Evolutionary conservation across 441 rosid species (phyloP).

Genomic region (Populus trichocarpa): DNA sequence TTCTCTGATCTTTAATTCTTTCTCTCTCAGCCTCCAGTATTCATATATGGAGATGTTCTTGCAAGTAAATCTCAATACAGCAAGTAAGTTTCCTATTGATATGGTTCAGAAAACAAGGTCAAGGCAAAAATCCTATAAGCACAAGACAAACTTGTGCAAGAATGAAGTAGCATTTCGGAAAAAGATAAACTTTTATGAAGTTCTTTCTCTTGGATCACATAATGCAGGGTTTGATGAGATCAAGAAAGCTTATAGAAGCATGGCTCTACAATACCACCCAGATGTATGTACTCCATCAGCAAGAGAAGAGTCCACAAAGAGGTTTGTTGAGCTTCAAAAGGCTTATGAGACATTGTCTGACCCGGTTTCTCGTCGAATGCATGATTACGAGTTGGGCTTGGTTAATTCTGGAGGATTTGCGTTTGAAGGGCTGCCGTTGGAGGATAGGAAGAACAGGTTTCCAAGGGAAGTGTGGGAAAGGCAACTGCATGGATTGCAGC

Average conservation of each 20-base stretch:
- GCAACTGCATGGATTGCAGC: slow-evolving; percentile 33
- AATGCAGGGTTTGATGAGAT: slow-evolving; percentile 38
- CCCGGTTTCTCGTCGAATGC: slow-evolving; percentile 29
- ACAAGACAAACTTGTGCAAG: slow-evolving; percentile 16
- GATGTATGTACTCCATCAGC: slow-evolving; percentile 39
- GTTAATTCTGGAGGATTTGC: slow-evolving; percentile 6
- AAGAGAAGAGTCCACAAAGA: slow-evolving; percentile 37
- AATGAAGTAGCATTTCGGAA: background rate
- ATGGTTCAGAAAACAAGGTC: slow-evolving; percentile 3
- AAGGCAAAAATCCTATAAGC: background rate
- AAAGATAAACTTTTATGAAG: slow-evolving; percentile 31
- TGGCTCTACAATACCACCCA: slow-evolving; percentile 46
- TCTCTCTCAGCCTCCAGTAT: background rate
- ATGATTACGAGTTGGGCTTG: slow-evolving; percentile 34
- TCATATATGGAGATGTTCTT: slow-evolving; percentile 3
- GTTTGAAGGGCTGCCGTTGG: background rate
- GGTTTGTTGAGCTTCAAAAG: slow-evolving; percentile 41
- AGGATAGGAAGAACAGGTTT: slow-evolving; percentile 7
- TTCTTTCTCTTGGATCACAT: slow-evolving; percentile 35
- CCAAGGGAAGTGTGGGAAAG: slow-evolving; percentile 37
- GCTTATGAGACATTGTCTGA: slow-evolving; percentile 49
- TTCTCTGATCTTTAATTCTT: background rate
- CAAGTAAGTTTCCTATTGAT: background rate
- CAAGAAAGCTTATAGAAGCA: slow-evolving; percentile 44
- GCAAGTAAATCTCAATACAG: background rate